These are phyloP conservation scores for Lolium rigidum DNA, from an alignment of 176 grass and related monocot species.

Conservation along the genomic window DNA sequence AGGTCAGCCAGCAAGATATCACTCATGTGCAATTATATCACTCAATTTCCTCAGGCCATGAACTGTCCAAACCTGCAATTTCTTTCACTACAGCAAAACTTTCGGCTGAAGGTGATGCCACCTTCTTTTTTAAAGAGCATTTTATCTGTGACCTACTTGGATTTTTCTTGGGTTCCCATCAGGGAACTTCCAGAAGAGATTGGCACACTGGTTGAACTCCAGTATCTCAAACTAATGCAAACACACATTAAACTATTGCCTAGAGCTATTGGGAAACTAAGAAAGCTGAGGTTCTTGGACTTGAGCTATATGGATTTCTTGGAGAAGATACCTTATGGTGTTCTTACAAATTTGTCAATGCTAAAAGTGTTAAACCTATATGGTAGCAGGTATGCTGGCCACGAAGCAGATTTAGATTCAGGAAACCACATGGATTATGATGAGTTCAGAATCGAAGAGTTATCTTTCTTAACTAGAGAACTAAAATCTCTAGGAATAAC, in stretches of 20 bases:
- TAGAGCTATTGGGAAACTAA: slow-evolving; percentile 11
- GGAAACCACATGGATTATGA: slow-evolving; percentile 24
- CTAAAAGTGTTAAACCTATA: slow-evolving; percentile 48
- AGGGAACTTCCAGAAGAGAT: slow-evolving; percentile 49
- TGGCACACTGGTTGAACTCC: slow-evolving; percentile 43
- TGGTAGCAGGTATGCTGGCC: slow-evolving; percentile 41
- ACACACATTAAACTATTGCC: slow-evolving; percentile 47
- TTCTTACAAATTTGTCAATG: slow-evolving; percentile 47
- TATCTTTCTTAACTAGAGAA: slow-evolving; percentile 42
- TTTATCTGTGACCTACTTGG: slow-evolving; percentile 32
- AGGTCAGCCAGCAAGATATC: slow-evolving; percentile 48
- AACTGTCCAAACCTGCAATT: slow-evolving; percentile 37
- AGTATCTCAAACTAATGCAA: slow-evolving; percentile 45
- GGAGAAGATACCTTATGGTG: slow-evolving; percentile 52
- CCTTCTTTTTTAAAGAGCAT: slow-evolving; percentile 34
- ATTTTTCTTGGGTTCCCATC: slow-evolving; percentile 57
- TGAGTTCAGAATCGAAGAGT: slow-evolving; percentile 47
- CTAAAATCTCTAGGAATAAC: slow-evolving; percentile 52
- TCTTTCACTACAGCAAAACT: slow-evolving; percentile 47
- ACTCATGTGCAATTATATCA: slow-evolving; percentile 52
- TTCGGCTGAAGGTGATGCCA: slow-evolving; percentile 38
- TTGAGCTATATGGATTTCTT: slow-evolving; percentile 47
- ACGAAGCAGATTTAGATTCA: slow-evolving; percentile 32
- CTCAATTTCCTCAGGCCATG: slow-evolving; percentile 37
- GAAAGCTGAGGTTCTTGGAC: slow-evolving; percentile 45